Evolutionary conservation across 352 stramenopile species (phyloP), one percentile per base, ranked within the genome.

Genomic region (Phytopythium kandeliae): DNA sequence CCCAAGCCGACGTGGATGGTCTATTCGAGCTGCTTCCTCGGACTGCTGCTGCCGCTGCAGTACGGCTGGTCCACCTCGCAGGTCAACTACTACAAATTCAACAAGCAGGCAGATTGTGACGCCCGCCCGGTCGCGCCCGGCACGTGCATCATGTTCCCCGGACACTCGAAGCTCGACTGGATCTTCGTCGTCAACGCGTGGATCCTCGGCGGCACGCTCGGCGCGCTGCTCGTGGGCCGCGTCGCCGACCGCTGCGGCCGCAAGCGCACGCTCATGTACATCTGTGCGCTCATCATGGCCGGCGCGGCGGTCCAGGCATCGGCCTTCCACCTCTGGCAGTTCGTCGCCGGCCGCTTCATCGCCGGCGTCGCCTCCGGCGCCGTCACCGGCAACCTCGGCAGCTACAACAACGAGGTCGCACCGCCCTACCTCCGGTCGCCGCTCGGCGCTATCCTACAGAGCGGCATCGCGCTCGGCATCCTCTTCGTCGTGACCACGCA

Each of bases 331-430:
- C 37, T 80, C 25, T 76, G 63, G 49, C 57, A 66, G 28, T 80
- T 78, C 40, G 56, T 65, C 0, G 50, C 77, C 24, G 74, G 71
- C 0, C 69, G 71, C 11, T 45, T 81, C 31, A 58, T 81, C 28
- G 70, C 74, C n/a, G 74, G 74, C 26, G 63, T 82, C 30, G 71
- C 70, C 1, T 62, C 73, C 0, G 73, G 70, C 9, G 59, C 54
- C 11, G 60, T 69, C 10, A 69, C 61, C 1, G 67, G 63, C 9
- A 51, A 64, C 36, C 24, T 54, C 34, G 48, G 54, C 11, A 48
- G 31, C 11, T 81, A 78, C 24, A 67, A 77, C 40, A 74, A 68
- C n/a, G 73, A 84, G 25, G 72, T 84, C 19, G 62, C 59, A 10
- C 69, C 73, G 7, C 60, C 68, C 0, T 36, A 72, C 36, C 57